Percentiles rank a stretch among this genome's conserved stretches.
phyloP scores from a whole-genome alignment of 176 grass and related monocot genomes.

The Chrysopogon serrulatus region DNA sequence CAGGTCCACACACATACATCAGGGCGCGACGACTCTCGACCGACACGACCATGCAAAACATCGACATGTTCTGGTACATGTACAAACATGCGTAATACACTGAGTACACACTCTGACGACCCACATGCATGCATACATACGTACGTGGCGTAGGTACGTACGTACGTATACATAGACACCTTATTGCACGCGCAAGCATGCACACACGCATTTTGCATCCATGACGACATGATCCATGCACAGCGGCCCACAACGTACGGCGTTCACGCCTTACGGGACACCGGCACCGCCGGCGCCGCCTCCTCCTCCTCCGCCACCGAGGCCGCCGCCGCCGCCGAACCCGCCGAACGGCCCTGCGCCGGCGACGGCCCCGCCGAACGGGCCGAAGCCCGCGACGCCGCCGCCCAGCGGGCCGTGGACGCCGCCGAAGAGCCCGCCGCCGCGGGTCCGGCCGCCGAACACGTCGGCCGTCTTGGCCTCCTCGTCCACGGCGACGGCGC shows the following conservation, averaged over 20 bases:
- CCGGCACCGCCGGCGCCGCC: constrained; percentile 5
- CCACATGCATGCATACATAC: neutral
- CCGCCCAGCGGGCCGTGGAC: constrained; percentile 35
- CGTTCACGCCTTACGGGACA: neutral
- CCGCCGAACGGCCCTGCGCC: constrained; percentile 32
- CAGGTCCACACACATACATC: no score
- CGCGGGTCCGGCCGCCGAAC: constrained; percentile 27
- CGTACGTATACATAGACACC: neutral
- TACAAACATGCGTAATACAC: neutral
- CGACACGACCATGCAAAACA: neutral
- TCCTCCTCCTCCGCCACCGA: constrained; percentile 16
- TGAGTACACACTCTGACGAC: neutral
- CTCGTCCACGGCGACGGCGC: constrained; percentile 9
- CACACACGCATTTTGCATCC: neutral
- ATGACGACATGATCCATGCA: neutral
- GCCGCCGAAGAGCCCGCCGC: constrained; percentile 32
- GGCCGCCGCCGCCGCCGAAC: constrained; percentile 30
- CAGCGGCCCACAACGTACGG: neutral
- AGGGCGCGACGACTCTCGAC: no score
- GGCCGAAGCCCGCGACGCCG: constrained; percentile 14
- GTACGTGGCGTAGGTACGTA: neutral
- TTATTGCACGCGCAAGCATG: neutral
- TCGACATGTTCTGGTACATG: neutral
- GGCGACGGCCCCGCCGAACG: constrained; percentile 12
- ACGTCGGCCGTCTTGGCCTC: constrained; percentile 8